Evolutionary conservation across 805 yeast species (phyloP).

Genomic region (Metschnikowia sp.): DNA sequence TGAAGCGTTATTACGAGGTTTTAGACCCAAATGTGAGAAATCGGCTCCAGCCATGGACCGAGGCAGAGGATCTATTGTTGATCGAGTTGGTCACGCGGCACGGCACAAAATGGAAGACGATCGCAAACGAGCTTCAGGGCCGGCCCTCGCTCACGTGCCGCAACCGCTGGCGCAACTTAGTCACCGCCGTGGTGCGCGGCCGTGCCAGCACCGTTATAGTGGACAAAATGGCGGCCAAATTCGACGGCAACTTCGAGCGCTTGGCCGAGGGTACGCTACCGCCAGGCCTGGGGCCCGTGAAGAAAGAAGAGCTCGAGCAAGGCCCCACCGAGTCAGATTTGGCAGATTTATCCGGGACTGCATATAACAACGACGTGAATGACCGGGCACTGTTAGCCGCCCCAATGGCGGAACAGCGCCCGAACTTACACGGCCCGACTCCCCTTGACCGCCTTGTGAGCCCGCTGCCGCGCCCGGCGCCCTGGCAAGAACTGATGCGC

Average conservation of each 20-base stretch:
- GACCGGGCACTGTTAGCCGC: no score
- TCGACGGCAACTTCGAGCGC: constrained; percentile 3
- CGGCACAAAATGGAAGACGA: constrained; percentile 89
- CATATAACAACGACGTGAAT: no score
- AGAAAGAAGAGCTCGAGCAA: not conserved
- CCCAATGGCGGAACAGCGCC: no score
- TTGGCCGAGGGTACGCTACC: constrained; percentile 2
- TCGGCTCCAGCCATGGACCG: constrained; percentile 74
- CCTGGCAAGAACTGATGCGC: not conserved
- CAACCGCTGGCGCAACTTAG: constrained; percentile 87
- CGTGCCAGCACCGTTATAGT: constrained; percentile 54
- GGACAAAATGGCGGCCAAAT: constrained; percentile 46
- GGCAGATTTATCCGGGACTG: not conserved
- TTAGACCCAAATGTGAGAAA: constrained; percentile 78
- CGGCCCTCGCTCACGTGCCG: constrained; percentile 88
- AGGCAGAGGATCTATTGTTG: constrained; percentile 69
- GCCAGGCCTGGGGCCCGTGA: not conserved
- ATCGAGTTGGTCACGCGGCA: constrained; percentile 63
- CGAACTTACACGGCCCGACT: no score
- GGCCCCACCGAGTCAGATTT: not conserved
- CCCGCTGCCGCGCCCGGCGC: not conserved
- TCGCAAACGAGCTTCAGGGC: constrained; percentile 66
- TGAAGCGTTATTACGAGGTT: constrained; percentile 85
- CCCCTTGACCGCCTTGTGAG: constrained; percentile 6
- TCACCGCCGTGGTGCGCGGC: constrained; percentile 69